Conservation (phyloP, 2,329 filamentous ascomycete species). For the Beauveria brongniartii region DNA sequence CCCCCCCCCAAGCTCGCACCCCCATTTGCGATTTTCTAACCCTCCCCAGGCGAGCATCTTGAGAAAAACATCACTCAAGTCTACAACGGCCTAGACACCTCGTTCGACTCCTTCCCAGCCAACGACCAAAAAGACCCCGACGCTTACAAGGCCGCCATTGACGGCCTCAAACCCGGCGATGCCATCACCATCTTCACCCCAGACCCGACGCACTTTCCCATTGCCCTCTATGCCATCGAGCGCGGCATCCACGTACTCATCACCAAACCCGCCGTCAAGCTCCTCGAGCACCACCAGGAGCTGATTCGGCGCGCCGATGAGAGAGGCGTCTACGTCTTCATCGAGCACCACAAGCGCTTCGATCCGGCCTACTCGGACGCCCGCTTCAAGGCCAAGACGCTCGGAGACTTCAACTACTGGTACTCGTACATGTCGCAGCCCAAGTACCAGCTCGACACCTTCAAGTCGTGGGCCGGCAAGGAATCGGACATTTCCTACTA, state of each 20-base stretch:
- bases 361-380: constrained; percentile 91
- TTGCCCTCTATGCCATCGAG: constrained; percentile 86
- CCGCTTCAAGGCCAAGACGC: constrained; percentile 60
- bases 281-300: constrained; percentile 68
- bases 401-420: constrained; percentile 97
- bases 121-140: constrained; percentile 67
- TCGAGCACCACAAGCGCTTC: constrained; percentile 96
- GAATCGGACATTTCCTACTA: constrained; percentile 96
- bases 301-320: constrained; percentile 65
- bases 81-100: constrained; percentile 84
- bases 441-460: constrained; percentile 85
- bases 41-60: constrained; percentile 62
- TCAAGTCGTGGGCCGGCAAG: constrained; percentile 87
- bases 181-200: constrained; percentile 96
- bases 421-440: constrained; percentile 95
- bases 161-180: constrained; percentile 70
- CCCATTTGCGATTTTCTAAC: not conserved
- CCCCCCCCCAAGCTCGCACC: not conserved
- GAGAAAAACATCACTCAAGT: constrained; percentile 78
- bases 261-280: constrained; percentile 89
- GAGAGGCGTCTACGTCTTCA: constrained; percentile 77
- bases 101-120: constrained; percentile 74
- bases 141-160: constrained; percentile 83
- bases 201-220: constrained; percentile 86
- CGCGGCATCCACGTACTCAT: constrained; percentile 83